Conservation (phyloP, 345 rosid genomes). For the Lenwebbia sp. region DNA sequence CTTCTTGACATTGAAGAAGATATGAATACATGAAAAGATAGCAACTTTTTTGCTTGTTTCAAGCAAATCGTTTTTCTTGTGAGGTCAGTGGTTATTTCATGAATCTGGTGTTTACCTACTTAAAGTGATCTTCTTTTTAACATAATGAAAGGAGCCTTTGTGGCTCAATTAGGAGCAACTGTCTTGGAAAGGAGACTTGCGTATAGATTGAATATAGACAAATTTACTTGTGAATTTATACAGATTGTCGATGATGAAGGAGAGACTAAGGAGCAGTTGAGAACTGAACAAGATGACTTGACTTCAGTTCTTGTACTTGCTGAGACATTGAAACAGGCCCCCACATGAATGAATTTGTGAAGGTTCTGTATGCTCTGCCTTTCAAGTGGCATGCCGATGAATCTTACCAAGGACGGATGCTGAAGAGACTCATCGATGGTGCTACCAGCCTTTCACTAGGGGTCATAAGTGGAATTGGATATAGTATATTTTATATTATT, state of each 20-base stretch:
- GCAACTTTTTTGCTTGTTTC: background rate
- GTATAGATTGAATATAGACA: constrained; percentile 34
- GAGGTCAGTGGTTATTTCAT: background rate
- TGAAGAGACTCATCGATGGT: constrained; percentile 80
- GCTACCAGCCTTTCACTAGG: constrained; percentile 55
- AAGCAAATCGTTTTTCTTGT: background rate
- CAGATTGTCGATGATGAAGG: constrained; percentile 59
- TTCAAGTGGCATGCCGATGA: constrained; percentile 78
- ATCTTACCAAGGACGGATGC: constrained; percentile 61
- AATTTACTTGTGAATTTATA: constrained; percentile 39
- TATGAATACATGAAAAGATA: background rate
- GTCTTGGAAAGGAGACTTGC: constrained; percentile 74
- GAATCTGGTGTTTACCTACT: background rate
- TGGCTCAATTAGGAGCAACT: constrained; percentile 62
- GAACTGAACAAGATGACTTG: constrained; percentile 57
- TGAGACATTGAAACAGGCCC: constrained; percentile 72
- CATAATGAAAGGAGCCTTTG: constrained; percentile 47
- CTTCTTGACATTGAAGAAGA: background rate
- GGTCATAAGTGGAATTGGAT: constrained; percentile 50
- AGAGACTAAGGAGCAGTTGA: constrained; percentile 55
- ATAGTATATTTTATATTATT: constrained; percentile 69
- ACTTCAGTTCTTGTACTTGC: constrained; percentile 73
- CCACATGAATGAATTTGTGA: constrained; percentile 70
- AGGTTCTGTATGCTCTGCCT: constrained; percentile 67
- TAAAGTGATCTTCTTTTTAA: background rate